Evolutionary conservation across 1,284 basidiomycete species (phyloP).

Genomic region (Tetrapyrgos nigripes): DNA sequence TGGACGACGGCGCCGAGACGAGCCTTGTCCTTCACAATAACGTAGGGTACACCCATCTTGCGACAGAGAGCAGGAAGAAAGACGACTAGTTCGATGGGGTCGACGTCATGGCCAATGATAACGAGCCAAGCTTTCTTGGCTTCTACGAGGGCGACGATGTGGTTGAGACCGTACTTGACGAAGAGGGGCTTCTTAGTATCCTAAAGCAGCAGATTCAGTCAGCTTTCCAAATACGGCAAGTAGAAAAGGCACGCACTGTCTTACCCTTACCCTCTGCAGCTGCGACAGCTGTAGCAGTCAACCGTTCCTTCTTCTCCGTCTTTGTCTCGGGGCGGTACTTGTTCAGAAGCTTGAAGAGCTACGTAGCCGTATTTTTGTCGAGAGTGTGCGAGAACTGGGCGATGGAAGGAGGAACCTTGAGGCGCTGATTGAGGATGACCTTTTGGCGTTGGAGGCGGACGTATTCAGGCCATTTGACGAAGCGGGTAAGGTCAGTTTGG

Average conservation of each 20-base stretch:
- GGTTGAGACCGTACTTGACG: slow-evolving; percentile 98
- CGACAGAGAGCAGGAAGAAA: slow-evolving; percentile 98
- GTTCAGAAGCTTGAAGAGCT: slow-evolving; percentile 98
- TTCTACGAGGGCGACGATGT: slow-evolving; percentile 93
- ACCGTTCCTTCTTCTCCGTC: slow-evolving; percentile 97
- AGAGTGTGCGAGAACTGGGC: slow-evolving; percentile 98
- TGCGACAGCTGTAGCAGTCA: slow-evolving; percentile 78
- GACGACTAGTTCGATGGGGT: slow-evolving; percentile 98
- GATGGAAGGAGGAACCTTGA: slow-evolving; percentile 98
- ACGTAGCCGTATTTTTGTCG: slow-evolving; percentile 99
- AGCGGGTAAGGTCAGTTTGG: slow-evolving; percentile 92
- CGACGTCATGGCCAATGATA: slow-evolving; percentile 97
- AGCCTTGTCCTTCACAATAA: slow-evolving; percentile 98
- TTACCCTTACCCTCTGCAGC: slow-evolving; percentile 76
- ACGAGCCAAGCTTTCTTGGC: slow-evolving; percentile 98
- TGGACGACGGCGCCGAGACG: slow-evolving; percentile 96
- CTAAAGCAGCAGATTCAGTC: too few relatives aligned
- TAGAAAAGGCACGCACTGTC: too few relatives aligned
- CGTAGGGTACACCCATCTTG: slow-evolving; percentile 99
- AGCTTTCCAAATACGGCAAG: too few relatives aligned
- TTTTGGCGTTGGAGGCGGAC: slow-evolving; percentile 98
- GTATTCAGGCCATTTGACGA: slow-evolving; percentile 99
- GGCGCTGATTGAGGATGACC: slow-evolving; percentile 97
- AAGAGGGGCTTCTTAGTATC: slow-evolving; percentile 93
- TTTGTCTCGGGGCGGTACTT: slow-evolving; percentile 95